Evolutionary conservation across 257 asterid species (phyloP).

Genomic region (Paulownia fortunei): DNA sequence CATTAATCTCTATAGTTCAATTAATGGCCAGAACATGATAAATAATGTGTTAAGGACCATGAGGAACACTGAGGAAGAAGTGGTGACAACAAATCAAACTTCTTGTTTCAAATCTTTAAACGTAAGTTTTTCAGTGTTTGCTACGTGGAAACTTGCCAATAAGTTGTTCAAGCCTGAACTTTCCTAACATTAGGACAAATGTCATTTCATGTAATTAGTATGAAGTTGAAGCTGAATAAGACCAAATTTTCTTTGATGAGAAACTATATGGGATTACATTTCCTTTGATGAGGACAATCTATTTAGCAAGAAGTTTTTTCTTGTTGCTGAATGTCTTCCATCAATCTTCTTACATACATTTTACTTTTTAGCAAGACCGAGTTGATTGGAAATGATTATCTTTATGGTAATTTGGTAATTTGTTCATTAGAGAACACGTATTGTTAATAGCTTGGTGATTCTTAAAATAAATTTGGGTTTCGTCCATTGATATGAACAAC

Average conservation of each 20-base stretch:
- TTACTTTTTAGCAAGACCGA: too few species aligned
- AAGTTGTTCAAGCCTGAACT: neutral
- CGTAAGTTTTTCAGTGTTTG: neutral
- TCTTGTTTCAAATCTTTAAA: neutral
- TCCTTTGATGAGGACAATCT: too few species aligned
- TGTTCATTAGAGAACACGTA: too few species aligned
- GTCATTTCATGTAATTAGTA: neutral
- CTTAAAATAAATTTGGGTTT: too few species aligned
- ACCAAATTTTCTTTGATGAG: too few species aligned
- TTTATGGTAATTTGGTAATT: too few species aligned
- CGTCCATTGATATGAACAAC: too few species aligned
- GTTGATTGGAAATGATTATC: too few species aligned
- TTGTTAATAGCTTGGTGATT: too few species aligned
- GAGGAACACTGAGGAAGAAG: neutral
- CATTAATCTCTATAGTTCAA: neutral
- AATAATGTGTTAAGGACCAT: neutral
- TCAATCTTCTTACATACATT: neutral
- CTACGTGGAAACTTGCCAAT: neutral
- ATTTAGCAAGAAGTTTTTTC: too few species aligned
- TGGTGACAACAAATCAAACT: neutral
- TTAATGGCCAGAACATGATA: neutral
- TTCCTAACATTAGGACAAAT: neutral
- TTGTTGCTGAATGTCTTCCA: neutral
- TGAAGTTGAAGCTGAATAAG: neutral
- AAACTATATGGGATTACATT: too few species aligned